Base-by-base conservation (phyloP, 805 yeast species). In the Kazachstania viticola region DNA sequence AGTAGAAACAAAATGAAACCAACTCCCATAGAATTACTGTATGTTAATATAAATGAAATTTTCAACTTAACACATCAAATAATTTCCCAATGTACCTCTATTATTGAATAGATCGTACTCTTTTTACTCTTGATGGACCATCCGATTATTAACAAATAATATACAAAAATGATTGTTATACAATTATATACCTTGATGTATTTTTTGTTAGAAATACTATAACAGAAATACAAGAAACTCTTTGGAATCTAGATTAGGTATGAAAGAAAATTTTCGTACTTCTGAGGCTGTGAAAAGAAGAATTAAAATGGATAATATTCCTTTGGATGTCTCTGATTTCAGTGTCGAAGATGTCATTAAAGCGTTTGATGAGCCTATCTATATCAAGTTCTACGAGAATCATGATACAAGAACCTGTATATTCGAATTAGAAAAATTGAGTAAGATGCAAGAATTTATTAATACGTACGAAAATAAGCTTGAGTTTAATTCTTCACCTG, bases 181-280 rank as follows among this genome's bases (percentile, higher is more conserved):
- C n/a, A n/a, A n/a, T n/a, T n/a, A n/a, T n/a, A n/a, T n/a, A n/a
- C n/a, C n/a, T n/a, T n/a, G n/a, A n/a, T n/a, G n/a, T n/a, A n/a
- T n/a, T n/a, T n/a, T n/a, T n/a, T n/a, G n/a, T n/a, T n/a, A n/a
- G n/a, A n/a, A n/a, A n/a, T 54, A 53, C 35, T 58, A 58, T 39
- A 50, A 54, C 28, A 48, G 60, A 33, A 58, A 54, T 37, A 35
- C 51, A 29, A 50, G 60, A 38, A 49, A 51, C 30, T 41, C 48
- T 26, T 33, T 52, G 17, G 56, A 46, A 5, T 37, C 44, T 12
- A 39, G 54, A 28, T 35, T 54, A 12, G 54, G 51, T 13, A 35
- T 38, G n/a, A 14, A 28, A 13, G 39, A 37, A 8, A 25, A 27
- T 16, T 28, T 15, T 12, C 16, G 25, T 9, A 17, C 12, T 14